Conservation (phyloP, 768 basidiomycete species). For the Kwoniella bestiolae region DNA sequence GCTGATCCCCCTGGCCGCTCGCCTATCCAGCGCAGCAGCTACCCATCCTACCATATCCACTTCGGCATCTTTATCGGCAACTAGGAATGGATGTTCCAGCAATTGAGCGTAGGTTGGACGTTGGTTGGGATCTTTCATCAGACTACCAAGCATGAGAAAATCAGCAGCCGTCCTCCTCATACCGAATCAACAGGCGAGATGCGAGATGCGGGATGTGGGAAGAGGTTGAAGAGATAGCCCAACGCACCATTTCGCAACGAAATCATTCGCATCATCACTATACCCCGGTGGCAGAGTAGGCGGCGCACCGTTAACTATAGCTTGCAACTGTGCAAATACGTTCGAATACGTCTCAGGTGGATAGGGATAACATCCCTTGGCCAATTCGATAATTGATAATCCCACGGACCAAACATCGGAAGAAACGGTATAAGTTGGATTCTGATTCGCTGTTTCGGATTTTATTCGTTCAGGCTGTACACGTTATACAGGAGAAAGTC, state of each 20-base stretch:
- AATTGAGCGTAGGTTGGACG: constrained; percentile 84
- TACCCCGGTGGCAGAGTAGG: constrained; percentile 79
- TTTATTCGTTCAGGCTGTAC: constrained; percentile 86
- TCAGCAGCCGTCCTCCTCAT: too few relatives aligned
- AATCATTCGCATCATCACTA: constrained; percentile 73
- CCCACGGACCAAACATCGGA: constrained; percentile 97
- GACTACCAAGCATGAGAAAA: constrained; percentile 42
- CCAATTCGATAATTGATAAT: constrained; percentile 89
- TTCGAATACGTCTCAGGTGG: constrained; percentile 97
- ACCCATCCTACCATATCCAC: constrained; percentile 91
- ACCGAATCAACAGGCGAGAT: too few relatives aligned
- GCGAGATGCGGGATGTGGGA: too few relatives aligned
- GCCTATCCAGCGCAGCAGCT: constrained; percentile 55
- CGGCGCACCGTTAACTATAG: constrained; percentile 93
- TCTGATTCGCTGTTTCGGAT: constrained; percentile 83
- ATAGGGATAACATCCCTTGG: constrained; percentile 85
- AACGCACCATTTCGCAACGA: constrained; percentile 71
- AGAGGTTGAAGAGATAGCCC: not conserved
- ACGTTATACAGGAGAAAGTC: too few relatives aligned
- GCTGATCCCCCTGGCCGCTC: constrained; percentile 44
- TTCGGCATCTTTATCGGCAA: constrained; percentile 64
- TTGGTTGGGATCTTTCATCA: constrained; percentile 76
- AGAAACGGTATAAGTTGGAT: constrained; percentile 90
- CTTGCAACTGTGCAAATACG: constrained; percentile 94
- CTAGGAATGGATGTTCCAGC: constrained; percentile 79